Evolutionary conservation across 2,329 filamentous ascomycete species (phyloP).

Genomic region (Aspergillus tamarii): DNA sequence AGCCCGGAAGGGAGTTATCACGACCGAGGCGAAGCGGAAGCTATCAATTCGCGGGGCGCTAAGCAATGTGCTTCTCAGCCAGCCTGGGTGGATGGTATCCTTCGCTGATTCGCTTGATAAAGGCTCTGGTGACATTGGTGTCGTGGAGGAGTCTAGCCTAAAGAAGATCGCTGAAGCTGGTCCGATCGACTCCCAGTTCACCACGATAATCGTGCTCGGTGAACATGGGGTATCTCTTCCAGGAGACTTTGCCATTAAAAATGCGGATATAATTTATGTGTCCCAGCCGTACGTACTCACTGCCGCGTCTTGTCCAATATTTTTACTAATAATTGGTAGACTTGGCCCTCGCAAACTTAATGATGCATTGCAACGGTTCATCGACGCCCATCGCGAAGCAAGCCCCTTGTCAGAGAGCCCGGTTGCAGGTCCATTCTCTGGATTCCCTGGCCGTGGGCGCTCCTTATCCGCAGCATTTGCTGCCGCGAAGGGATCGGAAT

Average conservation of each 20-base stretch:
- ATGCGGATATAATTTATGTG: constrained; percentile 26
- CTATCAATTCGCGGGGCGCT: constrained; percentile 31
- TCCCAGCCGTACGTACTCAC: constrained; percentile 30
- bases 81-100: constrained; percentile 28
- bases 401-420: constrained; percentile 4
- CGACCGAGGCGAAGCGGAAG: constrained; percentile 32
- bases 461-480: constrained; percentile 22
- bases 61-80: constrained; percentile 27
- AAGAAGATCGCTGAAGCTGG: constrained; percentile 15
- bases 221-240: constrained; percentile 15
- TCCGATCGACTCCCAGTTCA: constrained; percentile 18
- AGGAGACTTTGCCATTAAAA: constrained; percentile 12
- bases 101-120: constrained; percentile 29
- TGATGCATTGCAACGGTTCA: constrained; percentile 23
- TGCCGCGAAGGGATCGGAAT: constrained; percentile 18
- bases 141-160: constrained; percentile 31
- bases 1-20: constrained; percentile 26
- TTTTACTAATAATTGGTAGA: constrained; percentile 23
- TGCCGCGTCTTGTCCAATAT: background rate
- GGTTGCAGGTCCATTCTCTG: constrained; percentile 12
- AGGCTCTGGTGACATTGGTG: constrained; percentile 29
- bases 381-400: background rate
- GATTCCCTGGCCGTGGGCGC: constrained; percentile 12
- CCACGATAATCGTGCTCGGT: constrained; percentile 28
- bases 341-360: constrained; percentile 32